phyloP scores from a whole-genome alignment of 2,329 filamentous ascomycete genomes.

The Gyromitra esculenta region DNA sequence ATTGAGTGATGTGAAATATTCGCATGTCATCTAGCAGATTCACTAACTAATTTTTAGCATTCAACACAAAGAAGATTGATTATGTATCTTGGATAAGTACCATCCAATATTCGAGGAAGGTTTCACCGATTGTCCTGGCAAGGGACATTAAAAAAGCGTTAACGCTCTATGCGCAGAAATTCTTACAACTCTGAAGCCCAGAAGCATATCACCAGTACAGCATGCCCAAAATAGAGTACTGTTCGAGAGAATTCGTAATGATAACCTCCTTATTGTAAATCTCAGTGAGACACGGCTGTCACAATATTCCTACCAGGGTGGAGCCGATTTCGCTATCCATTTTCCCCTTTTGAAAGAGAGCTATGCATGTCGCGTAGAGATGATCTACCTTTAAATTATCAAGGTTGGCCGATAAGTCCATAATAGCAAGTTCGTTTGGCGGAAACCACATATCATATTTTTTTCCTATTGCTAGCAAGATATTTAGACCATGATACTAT shows the following conservation, averaged over 20 bases:
- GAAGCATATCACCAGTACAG: neutral
- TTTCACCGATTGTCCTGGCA: neutral
- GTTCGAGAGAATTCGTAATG: neutral
- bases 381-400: neutral
- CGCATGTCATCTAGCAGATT: too few species aligned
- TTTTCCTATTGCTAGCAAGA: neutral
- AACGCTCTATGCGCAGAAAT: neutral
- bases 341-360: constrained; percentile 27
- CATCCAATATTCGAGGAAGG: neutral
- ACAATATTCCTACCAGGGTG: neutral
- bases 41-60: too few species aligned
- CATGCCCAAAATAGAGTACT: neutral
- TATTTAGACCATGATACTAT: neutral
- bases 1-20: too few species aligned
- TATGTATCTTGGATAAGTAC: too few species aligned
- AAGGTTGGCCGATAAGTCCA: neutral
- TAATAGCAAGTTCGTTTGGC: neutral
- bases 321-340: constrained; percentile 19
- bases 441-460: constrained; percentile 11
- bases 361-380: neutral
- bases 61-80: too few species aligned
- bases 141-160: neutral
- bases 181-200: neutral
- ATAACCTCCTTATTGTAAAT: neutral
- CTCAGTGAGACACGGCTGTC: neutral